Percentiles rank a stretch among this genome's conserved stretches.
Evolutionary conservation across 345 rosid genomes (phyloP).

Genomic region (Microcos paniculata): DNA sequence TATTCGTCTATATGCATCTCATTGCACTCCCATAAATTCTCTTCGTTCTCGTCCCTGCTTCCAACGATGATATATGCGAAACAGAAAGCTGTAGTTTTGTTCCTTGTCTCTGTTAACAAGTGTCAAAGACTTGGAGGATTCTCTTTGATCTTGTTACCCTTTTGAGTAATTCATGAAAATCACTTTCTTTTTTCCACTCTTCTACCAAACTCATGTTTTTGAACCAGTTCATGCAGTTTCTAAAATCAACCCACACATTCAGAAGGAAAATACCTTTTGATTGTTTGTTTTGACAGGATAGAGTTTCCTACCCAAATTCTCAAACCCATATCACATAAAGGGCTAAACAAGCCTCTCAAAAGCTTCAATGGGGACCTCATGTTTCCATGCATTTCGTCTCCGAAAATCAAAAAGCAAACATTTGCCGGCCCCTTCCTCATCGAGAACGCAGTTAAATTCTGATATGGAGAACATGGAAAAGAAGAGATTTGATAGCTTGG

Average conservation of each 20-base stretch:
- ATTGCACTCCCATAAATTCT: conserved; percentile 10
- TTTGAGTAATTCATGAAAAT: conserved; percentile 53
- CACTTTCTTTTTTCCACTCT: conserved; percentile 30
- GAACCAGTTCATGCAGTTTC: conserved; percentile 97
- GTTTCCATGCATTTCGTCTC: conserved; percentile 73
- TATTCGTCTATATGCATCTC: conserved; percentile 23
- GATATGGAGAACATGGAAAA: conserved; percentile 83
- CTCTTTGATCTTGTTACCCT: conserved; percentile 22
- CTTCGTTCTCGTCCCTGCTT: conserved; percentile 19
- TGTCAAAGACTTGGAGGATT: background rate
- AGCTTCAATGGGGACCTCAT: conserved; percentile 59
- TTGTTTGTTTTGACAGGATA: conserved; percentile 31
- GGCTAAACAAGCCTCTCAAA: background rate
- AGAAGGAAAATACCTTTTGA: conserved; percentile 64
- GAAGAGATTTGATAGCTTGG: conserved; percentile 92
- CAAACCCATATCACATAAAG: background rate
- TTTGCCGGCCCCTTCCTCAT: conserved; percentile 50
- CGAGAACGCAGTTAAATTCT: conserved; percentile 43
- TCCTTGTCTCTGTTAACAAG: conserved; percentile 1
- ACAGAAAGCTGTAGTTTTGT: conserved; percentile 18
- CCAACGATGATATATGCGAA: background rate
- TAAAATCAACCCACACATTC: conserved; percentile 92
- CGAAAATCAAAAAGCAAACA: conserved; percentile 55
- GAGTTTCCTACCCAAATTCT: background rate
- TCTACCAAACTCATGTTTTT: conserved; percentile 69